These are phyloP conservation scores for Telopea speciosissima DNA, from an alignment of 177 flowering plant species.

Conservation along the genomic window DNA sequence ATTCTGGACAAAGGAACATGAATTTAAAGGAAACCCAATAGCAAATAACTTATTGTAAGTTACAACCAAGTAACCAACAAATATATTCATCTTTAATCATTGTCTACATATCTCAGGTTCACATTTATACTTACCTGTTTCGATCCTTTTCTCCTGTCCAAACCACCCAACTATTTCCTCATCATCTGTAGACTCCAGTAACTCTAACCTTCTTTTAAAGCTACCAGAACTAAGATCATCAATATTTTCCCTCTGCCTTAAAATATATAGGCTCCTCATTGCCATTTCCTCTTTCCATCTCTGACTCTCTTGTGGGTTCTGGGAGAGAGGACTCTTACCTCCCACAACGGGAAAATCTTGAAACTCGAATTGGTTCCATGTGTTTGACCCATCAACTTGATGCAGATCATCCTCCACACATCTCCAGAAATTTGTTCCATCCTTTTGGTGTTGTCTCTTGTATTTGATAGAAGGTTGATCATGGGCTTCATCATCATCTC, in stretches of 20 bases:
- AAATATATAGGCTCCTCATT: constrained; percentile 17
- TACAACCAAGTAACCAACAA: too few relatives aligned
- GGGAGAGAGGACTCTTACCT: constrained; percentile 47
- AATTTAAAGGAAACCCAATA: too few relatives aligned
- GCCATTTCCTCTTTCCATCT: constrained; percentile 46
- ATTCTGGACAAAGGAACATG: too few relatives aligned
- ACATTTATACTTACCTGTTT: constrained; percentile 5
- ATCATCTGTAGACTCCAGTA: constrained; percentile 34
- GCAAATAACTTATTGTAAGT: too few relatives aligned
- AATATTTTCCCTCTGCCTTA: constrained; percentile 11
- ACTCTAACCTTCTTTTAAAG: constrained; percentile 14
- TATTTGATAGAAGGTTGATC: constrained; percentile 11
- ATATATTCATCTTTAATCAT: neutral
- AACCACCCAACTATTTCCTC: constrained; percentile 76
- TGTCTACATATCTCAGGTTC: neutral
- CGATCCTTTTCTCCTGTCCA: constrained; percentile 22
- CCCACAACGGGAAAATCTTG: constrained; percentile 59
- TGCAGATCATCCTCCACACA: constrained; percentile 27
- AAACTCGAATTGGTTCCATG: constrained; percentile 16
- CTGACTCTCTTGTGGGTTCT: constrained; percentile 27
- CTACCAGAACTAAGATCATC: constrained; percentile 10
- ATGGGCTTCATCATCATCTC: constrained; percentile 10
- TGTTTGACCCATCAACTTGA: constrained; percentile 12
- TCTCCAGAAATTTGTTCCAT: constrained; percentile 20
- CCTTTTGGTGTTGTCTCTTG: constrained; percentile 8